A percentile compares a stretch with the other conserved stretches of the same genome.
Evolutionary conservation across 1,284 basidiomycete genomes (phyloP).

Genomic region (Puccinia hordei): DNA sequence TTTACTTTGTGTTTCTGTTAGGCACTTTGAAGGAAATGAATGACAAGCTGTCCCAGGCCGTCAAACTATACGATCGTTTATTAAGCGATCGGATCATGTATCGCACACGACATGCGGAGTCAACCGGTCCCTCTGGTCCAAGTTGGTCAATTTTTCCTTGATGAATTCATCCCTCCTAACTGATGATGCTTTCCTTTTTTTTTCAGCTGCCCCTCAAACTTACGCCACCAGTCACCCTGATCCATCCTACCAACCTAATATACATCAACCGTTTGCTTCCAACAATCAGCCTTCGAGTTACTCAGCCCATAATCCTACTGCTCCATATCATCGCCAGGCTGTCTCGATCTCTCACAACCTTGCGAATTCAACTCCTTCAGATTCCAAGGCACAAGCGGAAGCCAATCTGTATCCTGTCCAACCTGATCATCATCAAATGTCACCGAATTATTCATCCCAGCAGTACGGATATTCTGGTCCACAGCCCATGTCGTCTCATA

Average conservation of each 20-base stretch:
- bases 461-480: background rate
- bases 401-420: background rate
- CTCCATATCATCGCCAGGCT: background rate
- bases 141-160: conserved; percentile 10
- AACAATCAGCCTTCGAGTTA: background rate
- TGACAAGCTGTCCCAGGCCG: conserved; percentile 84
- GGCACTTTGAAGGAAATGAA: conserved; percentile 89
- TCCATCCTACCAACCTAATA: background rate
- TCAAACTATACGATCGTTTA: conserved; percentile 82
- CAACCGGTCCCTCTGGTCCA: background rate
- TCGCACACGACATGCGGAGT: conserved; percentile 28
- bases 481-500: background rate
- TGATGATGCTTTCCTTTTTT: background rate
- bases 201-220: background rate
- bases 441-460: background rate
- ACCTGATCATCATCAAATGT: background rate
- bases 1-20: conserved; percentile 57
- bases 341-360: background rate
- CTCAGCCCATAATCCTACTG: background rate
- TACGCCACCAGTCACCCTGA: background rate
- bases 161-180: background rate
- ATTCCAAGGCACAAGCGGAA: too few relatives aligned
- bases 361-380: background rate
- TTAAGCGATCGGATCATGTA: conserved; percentile 74
- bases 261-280: background rate